These are phyloP conservation scores for Vigna trinervia DNA, from an alignment of 306 rosid genomes.

Conservation along the genomic window DNA sequence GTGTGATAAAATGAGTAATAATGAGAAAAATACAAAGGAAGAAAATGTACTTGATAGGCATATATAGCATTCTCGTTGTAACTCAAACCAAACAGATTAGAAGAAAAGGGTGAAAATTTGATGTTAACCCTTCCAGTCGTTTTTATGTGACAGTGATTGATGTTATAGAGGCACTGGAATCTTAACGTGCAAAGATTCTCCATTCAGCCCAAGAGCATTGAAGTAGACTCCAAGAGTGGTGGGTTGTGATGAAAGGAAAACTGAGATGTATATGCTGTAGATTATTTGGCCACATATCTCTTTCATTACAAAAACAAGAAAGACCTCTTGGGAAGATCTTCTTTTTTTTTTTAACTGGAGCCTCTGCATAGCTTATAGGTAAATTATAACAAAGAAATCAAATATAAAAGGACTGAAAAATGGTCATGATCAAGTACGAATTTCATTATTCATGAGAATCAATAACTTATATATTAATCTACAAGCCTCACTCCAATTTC, in stretches of 20 bases:
- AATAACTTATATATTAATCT: too few relatives aligned
- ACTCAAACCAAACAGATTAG: background rate
- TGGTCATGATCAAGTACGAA: background rate
- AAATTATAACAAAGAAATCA: background rate
- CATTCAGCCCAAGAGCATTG: background rate
- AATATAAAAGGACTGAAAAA: background rate
- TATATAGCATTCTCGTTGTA: too few relatives aligned
- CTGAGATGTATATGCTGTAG: too few relatives aligned
- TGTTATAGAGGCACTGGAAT: conserved; percentile 17
- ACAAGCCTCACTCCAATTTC: too few relatives aligned
- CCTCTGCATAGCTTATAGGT: too few relatives aligned
- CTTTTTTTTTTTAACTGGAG: too few relatives aligned
- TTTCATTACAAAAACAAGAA: too few relatives aligned
- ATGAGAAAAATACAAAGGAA: background rate
- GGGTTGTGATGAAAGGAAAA: background rate
- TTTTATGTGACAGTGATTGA: conserved; percentile 41
- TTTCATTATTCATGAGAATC: background rate
- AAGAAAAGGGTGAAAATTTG: background rate
- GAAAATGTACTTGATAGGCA: conserved; percentile 23
- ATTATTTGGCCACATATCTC: too few relatives aligned
- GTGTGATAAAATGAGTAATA: background rate
- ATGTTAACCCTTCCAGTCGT: background rate
- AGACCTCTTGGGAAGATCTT: too few relatives aligned
- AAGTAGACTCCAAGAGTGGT: background rate
- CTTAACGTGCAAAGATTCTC: conserved; percentile 39